A percentile compares a stretch with the other conserved stretches of the same genome.
Evolutionary conservation across 148 eudicot species (phyloP).

Genomic region (Gaultheria prostrata): DNA sequence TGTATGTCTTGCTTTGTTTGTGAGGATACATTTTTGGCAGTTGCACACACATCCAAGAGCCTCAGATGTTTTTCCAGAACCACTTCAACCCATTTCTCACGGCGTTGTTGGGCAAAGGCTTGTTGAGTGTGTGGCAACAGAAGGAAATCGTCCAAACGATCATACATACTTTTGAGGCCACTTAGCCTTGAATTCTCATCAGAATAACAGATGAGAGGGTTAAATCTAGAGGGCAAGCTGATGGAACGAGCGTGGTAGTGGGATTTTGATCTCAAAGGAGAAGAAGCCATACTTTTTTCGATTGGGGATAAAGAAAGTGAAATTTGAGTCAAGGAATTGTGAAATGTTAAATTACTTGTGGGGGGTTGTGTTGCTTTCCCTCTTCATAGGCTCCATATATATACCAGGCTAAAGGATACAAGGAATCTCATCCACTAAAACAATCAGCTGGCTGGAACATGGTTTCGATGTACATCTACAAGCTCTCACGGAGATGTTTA

Average conservation of each 20-base stretch:
- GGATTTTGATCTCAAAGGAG: constrained; percentile 17
- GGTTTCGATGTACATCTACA: background rate
- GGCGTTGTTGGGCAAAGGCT: constrained; percentile 2
- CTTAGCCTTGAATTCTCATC: background rate
- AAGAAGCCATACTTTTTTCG: constrained; percentile 13
- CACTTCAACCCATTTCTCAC: constrained; percentile 8
- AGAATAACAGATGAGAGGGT: too few species aligned
- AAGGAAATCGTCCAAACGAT: constrained; percentile 26
- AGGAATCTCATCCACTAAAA: constrained; percentile 1
- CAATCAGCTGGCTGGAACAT: background rate
- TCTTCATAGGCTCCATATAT: background rate
- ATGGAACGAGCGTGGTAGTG: constrained; percentile 22
- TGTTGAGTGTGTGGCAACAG: constrained; percentile 20
- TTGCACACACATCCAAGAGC: constrained; percentile 46
- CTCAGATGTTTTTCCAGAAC: constrained; percentile 18
- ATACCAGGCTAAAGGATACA: background rate
- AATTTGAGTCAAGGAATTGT: background rate
- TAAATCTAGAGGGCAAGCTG: constrained; percentile 18
- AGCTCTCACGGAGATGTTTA: background rate
- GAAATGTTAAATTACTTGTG: background rate
- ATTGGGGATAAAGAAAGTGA: background rate
- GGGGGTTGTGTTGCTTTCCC: background rate
- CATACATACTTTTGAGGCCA: background rate
- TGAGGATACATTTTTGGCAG: constrained; percentile 32
- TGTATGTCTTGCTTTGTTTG: constrained; percentile 37